Percentiles rank a stretch among this genome's conserved stretches.
phyloP scores from a whole-genome alignment of 257 asterid genomes.

The Nicotiana attenuata region DNA sequence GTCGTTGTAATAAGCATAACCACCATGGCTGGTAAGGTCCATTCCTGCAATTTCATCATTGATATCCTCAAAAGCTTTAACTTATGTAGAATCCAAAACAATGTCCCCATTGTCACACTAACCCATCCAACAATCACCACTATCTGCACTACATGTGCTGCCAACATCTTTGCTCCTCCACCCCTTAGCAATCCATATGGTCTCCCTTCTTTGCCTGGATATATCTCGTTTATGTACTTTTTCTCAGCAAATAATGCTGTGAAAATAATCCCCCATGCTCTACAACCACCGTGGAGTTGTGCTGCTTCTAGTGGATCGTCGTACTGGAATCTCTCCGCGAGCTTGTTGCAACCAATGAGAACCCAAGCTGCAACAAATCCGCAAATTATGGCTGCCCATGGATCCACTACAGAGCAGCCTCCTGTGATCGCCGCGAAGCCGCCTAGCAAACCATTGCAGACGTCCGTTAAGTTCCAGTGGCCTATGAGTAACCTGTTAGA shows the following conservation, averaged over 20 bases:
- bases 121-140: slow-evolving; percentile 44
- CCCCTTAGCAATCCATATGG: slow-evolving; percentile 44
- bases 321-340: slow-evolving; percentile 30
- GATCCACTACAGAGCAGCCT: slow-evolving; percentile 51
- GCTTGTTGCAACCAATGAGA: slow-evolving; percentile 35
- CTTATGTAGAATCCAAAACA: slow-evolving; percentile 26
- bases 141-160: slow-evolving; percentile 39
- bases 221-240: slow-evolving; percentile 40
- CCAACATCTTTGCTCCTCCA: slow-evolving; percentile 34
- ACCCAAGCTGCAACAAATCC: slow-evolving; percentile 50
- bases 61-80: slow-evolving; percentile 45
- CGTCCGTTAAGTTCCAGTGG: slow-evolving; percentile 43
- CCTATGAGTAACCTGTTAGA: slow-evolving; percentile 21
- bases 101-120: slow-evolving; percentile 39
- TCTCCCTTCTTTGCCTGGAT: slow-evolving; percentile 32
- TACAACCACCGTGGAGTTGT: slow-evolving; percentile 51
- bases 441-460: slow-evolving; percentile 45
- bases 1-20: slow-evolving; percentile 33
- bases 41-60: slow-evolving; percentile 38
- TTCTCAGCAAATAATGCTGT: slow-evolving; percentile 39
- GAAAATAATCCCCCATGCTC: slow-evolving; percentile 47
- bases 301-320: slow-evolving; percentile 61
- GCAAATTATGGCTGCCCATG: slow-evolving; percentile 49
- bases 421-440: slow-evolving; percentile 49
- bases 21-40: slow-evolving; percentile 54